Conservation (phyloP, 2,329 filamentous ascomycete species). For the Dothideomycetes sp. region DNA sequence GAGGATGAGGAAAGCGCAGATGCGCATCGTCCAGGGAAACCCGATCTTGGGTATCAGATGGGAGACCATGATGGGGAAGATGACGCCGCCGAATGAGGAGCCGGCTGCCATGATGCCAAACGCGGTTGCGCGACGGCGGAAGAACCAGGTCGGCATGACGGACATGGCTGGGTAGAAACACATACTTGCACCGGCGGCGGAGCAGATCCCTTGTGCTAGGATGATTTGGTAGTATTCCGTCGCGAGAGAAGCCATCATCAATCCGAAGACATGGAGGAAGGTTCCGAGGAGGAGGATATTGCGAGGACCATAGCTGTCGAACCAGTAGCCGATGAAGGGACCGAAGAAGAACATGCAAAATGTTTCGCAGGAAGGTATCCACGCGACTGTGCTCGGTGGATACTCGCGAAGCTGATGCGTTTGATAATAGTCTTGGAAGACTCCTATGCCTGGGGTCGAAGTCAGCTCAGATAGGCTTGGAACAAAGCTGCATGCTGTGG, state of each 20-base stretch:
- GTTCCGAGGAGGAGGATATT: slow-evolving; percentile 42
- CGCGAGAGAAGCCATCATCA: slow-evolving; percentile 53
- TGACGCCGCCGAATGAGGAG: slow-evolving; percentile 42
- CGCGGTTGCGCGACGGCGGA: slow-evolving; percentile 36
- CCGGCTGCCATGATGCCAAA: slow-evolving; percentile 40
- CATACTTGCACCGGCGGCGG: slow-evolving; percentile 38
- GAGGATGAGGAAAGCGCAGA: slow-evolving; percentile 50
- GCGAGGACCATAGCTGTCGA: slow-evolving; percentile 52
- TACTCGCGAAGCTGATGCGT: slow-evolving; percentile 28
- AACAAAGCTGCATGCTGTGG: too few species aligned
- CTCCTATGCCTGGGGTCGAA: slow-evolving; percentile 24
- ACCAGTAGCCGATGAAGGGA: slow-evolving; percentile 52
- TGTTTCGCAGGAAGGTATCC: slow-evolving; percentile 34
- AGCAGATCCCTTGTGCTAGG: slow-evolving; percentile 44
- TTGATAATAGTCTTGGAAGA: slow-evolving; percentile 38
- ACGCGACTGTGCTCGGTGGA: slow-evolving; percentile 30
- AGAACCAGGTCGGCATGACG: slow-evolving; percentile 37
- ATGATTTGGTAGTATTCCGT: slow-evolving; percentile 45
- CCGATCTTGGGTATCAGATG: slow-evolving; percentile 42
- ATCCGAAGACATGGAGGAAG: slow-evolving; percentile 46
- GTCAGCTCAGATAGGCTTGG: too few species aligned
- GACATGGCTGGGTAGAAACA: slow-evolving; percentile 38
- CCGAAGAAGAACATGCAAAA: slow-evolving; percentile 45
- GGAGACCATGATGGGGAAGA: slow-evolving; percentile 51
- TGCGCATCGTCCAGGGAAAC: slow-evolving; percentile 48